Percentiles rank a stretch among this genome's conserved stretches.
Evolutionary conservation across 192 early-diverging fungal species (phyloP).

Genomic region (Coemansia pectinata): DNA sequence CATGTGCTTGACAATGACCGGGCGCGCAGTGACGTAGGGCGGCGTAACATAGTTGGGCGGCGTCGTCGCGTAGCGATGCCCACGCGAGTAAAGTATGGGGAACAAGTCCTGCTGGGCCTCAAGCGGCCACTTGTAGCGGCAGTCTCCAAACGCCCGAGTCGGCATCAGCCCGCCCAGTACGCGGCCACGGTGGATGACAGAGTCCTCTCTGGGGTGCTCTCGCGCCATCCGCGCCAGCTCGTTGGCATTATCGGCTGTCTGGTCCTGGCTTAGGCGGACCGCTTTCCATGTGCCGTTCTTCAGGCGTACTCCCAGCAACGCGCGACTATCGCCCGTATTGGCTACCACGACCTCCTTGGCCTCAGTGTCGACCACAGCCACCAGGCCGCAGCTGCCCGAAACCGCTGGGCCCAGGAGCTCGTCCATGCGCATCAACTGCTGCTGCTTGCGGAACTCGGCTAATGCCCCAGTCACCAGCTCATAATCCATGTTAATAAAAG

Average conservation of each 20-base stretch:
- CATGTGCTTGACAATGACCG: constrained; percentile 60
- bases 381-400: constrained; percentile 32
- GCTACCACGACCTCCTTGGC: constrained; percentile 28
- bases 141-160: constrained; percentile 63
- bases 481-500: constrained; percentile 20
- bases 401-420: constrained; percentile 42
- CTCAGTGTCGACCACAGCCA: constrained; percentile 27
- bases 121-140: constrained; percentile 63
- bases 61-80: constrained; percentile 13
- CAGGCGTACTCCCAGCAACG: constrained; percentile 36
- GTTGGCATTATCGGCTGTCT: constrained; percentile 57
- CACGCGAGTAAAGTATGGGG: constrained; percentile 11
- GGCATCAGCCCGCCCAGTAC: constrained; percentile 56
- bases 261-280: constrained; percentile 59
- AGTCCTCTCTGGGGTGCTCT: constrained; percentile 73
- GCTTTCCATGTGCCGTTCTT: constrained; percentile 52
- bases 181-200: constrained; percentile 59
- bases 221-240: constrained; percentile 58
- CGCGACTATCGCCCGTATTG: constrained; percentile 39
- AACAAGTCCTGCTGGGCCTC: constrained; percentile 46
- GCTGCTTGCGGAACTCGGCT: constrained; percentile 17
- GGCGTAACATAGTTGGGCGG: constrained; percentile 58
- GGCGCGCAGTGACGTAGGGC: constrained; percentile 71
- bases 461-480: constrained; percentile 24
- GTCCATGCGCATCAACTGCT: constrained; percentile 22